Conservation (phyloP, 768 basidiomycete species). For the Pleurotus cornucopiae region DNA sequence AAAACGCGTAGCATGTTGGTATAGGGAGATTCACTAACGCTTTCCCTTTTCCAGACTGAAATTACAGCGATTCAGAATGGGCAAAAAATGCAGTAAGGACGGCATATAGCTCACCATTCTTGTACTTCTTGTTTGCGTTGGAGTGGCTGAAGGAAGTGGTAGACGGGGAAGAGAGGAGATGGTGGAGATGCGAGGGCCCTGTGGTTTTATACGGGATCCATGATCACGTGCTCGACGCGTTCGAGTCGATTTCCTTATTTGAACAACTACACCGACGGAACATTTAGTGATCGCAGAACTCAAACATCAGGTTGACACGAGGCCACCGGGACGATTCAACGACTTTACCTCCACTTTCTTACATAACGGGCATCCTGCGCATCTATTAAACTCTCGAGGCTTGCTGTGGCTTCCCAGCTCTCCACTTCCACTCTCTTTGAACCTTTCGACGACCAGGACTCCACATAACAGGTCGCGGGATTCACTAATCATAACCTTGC, state of each 20-base stretch:
- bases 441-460: neutral
- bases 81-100: neutral
- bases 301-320: neutral
- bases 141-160: neutral
- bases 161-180: neutral
- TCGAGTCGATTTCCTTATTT: neutral
- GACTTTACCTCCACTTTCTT: neutral
- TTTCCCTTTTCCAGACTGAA: slow-evolving; percentile 55
- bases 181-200: neutral
- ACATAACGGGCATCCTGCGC: neutral
- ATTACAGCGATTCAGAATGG: too few species aligned
- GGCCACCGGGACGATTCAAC: neutral
- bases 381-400: slow-evolving; percentile 5
- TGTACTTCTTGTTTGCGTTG: too few species aligned
- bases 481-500: neutral
- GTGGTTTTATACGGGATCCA: too few species aligned
- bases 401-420: neutral
- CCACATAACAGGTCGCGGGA: neutral
- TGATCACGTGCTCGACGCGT: neutral
- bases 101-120: neutral
- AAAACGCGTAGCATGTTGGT: neutral
- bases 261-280: neutral
- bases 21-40: slow-evolving; percentile 27
- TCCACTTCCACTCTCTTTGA: slow-evolving; percentile 10
- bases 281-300: neutral